These are phyloP conservation scores for Moesziomyces sp. DNA, from an alignment of 1,284 basidiomycete genomes.

Conservation along the genomic window DNA sequence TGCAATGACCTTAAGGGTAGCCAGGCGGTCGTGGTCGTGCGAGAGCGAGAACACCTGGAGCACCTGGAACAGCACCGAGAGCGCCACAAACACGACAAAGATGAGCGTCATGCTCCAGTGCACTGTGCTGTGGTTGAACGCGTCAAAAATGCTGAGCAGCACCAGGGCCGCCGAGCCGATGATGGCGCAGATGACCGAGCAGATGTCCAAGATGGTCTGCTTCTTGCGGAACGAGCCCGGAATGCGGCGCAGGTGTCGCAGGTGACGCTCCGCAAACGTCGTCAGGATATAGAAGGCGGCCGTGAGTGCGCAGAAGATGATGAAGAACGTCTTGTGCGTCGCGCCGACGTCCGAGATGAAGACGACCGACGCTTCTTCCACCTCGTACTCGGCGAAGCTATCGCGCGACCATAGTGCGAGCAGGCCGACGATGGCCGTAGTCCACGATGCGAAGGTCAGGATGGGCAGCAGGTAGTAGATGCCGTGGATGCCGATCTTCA, in stretches of 20 bases:
- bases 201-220: slow-evolving; percentile 68
- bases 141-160: slow-evolving; percentile 69
- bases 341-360: slow-evolving; percentile 71
- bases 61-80: slow-evolving; percentile 71
- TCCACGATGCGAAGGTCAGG: slow-evolving; percentile 50
- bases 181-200: slow-evolving; percentile 69
- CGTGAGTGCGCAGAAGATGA: slow-evolving; percentile 53
- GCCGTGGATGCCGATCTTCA: slow-evolving; percentile 47
- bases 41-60: slow-evolving; percentile 69
- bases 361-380: slow-evolving; percentile 68
- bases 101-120: slow-evolving; percentile 71
- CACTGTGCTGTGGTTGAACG: slow-evolving; percentile 68
- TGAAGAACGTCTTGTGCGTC: slow-evolving; percentile 62
- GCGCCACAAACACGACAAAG: slow-evolving; percentile 70
- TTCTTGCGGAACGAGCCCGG: slow-evolving; percentile 69
- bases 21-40: slow-evolving; percentile 69
- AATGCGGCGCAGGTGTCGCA: slow-evolving; percentile 71
- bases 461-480: slow-evolving; percentile 50
- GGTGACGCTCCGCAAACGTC: slow-evolving; percentile 70
- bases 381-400: slow-evolving; percentile 68
- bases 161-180: slow-evolving; percentile 69
- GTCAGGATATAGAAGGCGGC: slow-evolving; percentile 67
- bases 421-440: slow-evolving; percentile 60
- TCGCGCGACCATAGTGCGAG: slow-evolving; percentile 68
- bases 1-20: slow-evolving; percentile 69